These are phyloP conservation scores for Arachnomyces sp. DNA, from an alignment of 2,329 filamentous ascomycete species.

Conservation along the genomic window DNA sequence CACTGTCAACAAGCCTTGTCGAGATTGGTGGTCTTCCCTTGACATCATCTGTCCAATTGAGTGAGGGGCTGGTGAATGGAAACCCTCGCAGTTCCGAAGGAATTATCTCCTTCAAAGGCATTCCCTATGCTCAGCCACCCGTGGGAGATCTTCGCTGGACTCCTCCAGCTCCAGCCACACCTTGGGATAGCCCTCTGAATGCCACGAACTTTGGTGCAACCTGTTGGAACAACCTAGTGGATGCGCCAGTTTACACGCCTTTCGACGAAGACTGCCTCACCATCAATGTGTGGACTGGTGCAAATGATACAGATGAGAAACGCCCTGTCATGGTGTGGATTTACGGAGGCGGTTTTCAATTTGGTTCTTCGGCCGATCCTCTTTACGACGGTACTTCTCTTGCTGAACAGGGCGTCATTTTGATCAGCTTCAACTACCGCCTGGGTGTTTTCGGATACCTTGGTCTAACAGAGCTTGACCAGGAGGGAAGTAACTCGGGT, in stretches of 20 bases:
- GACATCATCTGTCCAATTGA: too few relatives aligned
- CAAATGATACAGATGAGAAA: constrained; percentile 8
- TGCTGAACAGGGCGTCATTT: constrained; percentile 23
- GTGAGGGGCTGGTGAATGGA: too few relatives aligned
- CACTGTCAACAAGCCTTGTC: too few relatives aligned
- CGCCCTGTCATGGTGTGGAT: constrained; percentile 27
- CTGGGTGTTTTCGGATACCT: constrained; percentile 37
- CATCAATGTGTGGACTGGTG: constrained; percentile 23
- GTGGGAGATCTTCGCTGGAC: constrained; percentile 22
- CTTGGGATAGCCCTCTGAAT: constrained; percentile 19
- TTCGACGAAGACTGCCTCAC: constrained; percentile 28
- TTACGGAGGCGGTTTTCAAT: constrained; percentile 18
- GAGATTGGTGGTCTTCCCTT: too few relatives aligned
- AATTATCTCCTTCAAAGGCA: constrained; percentile 26
- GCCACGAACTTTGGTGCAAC: too few relatives aligned
- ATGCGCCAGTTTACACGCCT: constrained; percentile 19
- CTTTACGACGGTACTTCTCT: constrained; percentile 22
- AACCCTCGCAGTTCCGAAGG: too few relatives aligned
- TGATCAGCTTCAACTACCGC: constrained; percentile 25
- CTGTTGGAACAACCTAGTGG: too few relatives aligned
- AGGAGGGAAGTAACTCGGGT: constrained; percentile 14
- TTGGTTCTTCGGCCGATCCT: constrained; percentile 14
- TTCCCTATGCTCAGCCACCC: constrained; percentile 23
- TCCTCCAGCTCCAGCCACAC: constrained; percentile 15
- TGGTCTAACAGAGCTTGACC: constrained; percentile 28